Conservation (phyloP, 768 basidiomycete genomes). For the Naganishia kalamii region DNA sequence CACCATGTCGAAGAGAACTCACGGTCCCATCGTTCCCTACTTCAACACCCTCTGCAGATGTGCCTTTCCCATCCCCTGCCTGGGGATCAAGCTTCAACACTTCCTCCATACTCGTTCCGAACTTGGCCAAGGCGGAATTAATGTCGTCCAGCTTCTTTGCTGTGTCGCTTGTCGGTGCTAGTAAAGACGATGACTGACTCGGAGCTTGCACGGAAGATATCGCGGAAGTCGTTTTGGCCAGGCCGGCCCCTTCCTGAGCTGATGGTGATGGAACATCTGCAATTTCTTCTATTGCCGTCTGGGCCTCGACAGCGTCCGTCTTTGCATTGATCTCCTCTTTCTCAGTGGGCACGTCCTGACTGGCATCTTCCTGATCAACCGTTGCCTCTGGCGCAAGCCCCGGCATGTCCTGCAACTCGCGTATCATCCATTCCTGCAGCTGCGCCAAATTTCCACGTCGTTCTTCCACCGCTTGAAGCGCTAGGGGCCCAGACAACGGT, state of each 20-base stretch:
- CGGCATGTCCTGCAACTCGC: neutral
- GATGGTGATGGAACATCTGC: too few relatives aligned
- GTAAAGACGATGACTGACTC: neutral
- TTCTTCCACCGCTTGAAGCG: neutral
- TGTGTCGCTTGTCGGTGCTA: neutral
- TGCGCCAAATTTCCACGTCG: conserved; percentile 4
- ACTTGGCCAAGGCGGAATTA: neutral
- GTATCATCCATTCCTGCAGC: conserved; percentile 8
- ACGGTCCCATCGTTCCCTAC: neutral
- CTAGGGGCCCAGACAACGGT: neutral
- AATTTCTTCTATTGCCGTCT: too few relatives aligned
- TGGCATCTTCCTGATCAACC: neutral
- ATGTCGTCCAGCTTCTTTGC: neutral
- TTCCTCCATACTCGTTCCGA: neutral
- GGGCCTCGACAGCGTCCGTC: too few relatives aligned
- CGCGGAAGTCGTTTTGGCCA: neutral
- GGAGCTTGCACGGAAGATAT: neutral
- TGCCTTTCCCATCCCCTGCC: neutral
- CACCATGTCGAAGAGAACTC: neutral
- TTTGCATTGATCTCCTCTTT: too few relatives aligned
- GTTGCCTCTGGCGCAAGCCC: neutral
- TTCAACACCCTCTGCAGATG: neutral
- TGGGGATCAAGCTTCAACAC: neutral
- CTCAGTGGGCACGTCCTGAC: too few relatives aligned
- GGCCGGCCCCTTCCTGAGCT: too few relatives aligned